Conservation (phyloP, 139 green algal species). For the Microglena sp. region DNA sequence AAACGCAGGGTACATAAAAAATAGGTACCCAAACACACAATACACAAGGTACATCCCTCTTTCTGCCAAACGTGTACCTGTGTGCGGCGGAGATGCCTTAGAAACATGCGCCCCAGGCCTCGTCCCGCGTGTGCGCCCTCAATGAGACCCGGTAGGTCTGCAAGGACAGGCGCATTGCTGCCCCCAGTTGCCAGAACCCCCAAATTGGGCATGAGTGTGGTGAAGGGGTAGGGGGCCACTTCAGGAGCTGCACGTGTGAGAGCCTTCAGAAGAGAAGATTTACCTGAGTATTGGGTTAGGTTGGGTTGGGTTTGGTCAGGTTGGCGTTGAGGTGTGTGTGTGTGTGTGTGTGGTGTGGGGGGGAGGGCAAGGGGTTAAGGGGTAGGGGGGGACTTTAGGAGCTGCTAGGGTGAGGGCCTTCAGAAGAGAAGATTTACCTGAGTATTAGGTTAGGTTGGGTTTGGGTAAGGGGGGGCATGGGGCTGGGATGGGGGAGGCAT, state of each 20-base stretch:
- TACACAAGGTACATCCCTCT: too few relatives aligned
- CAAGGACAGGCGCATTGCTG: constrained; percentile 38
- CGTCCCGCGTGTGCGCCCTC: constrained; percentile 57
- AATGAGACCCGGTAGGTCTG: constrained; percentile 83
- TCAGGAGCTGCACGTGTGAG: constrained; percentile 72
- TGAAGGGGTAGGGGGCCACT: constrained; percentile 89
- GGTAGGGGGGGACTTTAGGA: constrained; percentile 51
- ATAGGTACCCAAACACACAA: too few relatives aligned
- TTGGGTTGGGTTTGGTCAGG: too few relatives aligned
- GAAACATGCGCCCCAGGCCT: constrained; percentile 77
- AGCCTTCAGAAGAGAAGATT: constrained; percentile 55
- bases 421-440: constrained; percentile 66
- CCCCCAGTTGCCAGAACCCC: constrained; percentile 50
- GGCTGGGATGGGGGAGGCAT: background rate
- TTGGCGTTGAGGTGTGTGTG: background rate
- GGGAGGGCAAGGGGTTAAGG: background rate
- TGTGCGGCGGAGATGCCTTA: constrained; percentile 68
- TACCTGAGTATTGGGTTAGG: constrained; percentile 33
- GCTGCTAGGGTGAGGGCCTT: constrained; percentile 65
- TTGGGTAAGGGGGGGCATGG: too few relatives aligned
- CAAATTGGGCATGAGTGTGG: constrained; percentile 91
- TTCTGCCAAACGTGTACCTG: too few relatives aligned
- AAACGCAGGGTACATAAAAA: too few relatives aligned
- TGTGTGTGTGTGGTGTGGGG: background rate
- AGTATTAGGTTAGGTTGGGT: background rate